Percentiles rank a stretch among this genome's conserved stretches.
phyloP scores from a whole-genome alignment of 257 asterid genomes.

The Leptodermis oblonga region DNA sequence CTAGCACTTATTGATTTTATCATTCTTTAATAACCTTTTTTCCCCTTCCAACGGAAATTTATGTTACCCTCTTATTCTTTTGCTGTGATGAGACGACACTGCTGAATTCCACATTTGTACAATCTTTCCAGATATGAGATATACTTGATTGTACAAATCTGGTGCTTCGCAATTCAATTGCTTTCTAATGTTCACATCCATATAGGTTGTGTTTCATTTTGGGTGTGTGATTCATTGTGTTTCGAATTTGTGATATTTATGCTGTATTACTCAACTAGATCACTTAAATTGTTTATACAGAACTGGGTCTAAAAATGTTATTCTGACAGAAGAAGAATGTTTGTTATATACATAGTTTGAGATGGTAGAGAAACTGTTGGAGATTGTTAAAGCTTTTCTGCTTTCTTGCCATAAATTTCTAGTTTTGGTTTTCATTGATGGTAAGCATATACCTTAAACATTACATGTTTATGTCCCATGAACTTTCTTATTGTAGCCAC shows the following conservation, averaged over 20 bases:
- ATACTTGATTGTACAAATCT: neutral
- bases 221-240: neutral
- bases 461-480: neutral
- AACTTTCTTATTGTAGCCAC: neutral
- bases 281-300: neutral
- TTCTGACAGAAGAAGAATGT: neutral
- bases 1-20: conserved; percentile 6
- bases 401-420: neutral
- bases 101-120: no score
- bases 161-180: neutral
- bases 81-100: neutral
- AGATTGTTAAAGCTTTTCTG: neutral
- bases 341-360: neutral
- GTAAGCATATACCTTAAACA: neutral
- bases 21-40: neutral
- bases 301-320: neutral
- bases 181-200: neutral
- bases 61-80: neutral
- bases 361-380: neutral
- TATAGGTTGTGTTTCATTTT: neutral
- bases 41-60: neutral
- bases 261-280: neutral
- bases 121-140: neutral
- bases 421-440: neutral
- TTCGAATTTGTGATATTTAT: neutral